Percentiles rank a stretch among this genome's conserved stretches.
These are phyloP conservation scores for Dissoconium aciculare DNA, from an alignment of 2,329 filamentous ascomycete genomes.

Conservation along the genomic window DNA sequence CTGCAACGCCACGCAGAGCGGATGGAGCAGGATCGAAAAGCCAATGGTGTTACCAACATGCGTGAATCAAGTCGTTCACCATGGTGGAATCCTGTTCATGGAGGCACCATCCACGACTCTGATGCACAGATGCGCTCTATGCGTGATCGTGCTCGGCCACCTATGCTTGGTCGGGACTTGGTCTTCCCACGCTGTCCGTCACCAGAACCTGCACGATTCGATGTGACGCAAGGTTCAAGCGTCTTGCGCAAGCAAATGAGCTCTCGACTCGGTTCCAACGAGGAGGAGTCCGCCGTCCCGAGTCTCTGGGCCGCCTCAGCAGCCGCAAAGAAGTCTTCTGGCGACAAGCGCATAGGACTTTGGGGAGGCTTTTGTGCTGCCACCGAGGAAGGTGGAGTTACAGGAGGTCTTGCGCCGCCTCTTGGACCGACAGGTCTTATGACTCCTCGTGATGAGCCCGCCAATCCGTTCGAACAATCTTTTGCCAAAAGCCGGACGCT, in stretches of 20 bases:
- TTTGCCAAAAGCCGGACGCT: slow-evolving; percentile 14
- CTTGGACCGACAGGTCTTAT: slow-evolving; percentile 35
- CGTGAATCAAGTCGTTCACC: slow-evolving; percentile 17
- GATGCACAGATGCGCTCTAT: slow-evolving; percentile 37
- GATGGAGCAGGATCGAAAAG: slow-evolving; percentile 37
- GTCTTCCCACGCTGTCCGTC: slow-evolving; percentile 68
- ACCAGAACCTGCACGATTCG: slow-evolving; percentile 70
- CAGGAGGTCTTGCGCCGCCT: slow-evolving; percentile 25
- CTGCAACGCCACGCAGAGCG: slow-evolving; percentile 66
- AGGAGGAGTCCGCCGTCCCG: slow-evolving; percentile 2
- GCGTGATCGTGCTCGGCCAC: slow-evolving; percentile 51
- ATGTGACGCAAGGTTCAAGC: slow-evolving; percentile 52
- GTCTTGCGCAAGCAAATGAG: slow-evolving; percentile 35
- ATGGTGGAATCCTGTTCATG: slow-evolving; percentile 28
- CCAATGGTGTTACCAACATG: slow-evolving; percentile 25
- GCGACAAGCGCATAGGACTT: slow-evolving; percentile 37
- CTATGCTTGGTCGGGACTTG: slow-evolving; percentile 76
- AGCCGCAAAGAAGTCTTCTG: slow-evolving; percentile 8
- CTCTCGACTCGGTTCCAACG: slow-evolving; percentile 19
- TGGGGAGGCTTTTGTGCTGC: slow-evolving; percentile 60
- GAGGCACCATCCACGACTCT: slow-evolving; percentile 17
- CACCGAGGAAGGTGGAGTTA: slow-evolving; percentile 21
- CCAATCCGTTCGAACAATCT: slow-evolving; percentile 28
- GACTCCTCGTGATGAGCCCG: slow-evolving; percentile 26
- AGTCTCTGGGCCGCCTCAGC: slow-evolving; percentile 35